Conservation (phyloP, 2,329 filamentous ascomycete genomes). For the Trichocomaceae sp. region DNA sequence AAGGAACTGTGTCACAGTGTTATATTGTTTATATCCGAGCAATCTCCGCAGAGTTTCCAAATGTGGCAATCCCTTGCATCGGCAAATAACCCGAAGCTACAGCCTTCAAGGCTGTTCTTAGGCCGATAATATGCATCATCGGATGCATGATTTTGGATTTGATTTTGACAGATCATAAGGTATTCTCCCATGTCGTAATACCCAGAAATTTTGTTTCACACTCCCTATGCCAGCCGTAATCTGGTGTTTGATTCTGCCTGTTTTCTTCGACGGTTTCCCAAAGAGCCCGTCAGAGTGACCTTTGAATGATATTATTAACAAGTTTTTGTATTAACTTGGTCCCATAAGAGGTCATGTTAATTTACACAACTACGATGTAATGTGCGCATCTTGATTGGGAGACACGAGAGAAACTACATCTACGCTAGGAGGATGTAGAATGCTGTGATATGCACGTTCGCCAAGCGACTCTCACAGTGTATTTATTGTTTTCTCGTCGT, state of each 20-base stretch:
- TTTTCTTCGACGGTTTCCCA: neutral
- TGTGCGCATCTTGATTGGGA: neutral
- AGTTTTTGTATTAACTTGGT: neutral
- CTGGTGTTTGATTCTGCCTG: neutral
- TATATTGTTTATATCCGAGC: neutral
- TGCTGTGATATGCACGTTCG: neutral
- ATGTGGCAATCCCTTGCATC: conserved; percentile 7
- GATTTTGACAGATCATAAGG: neutral
- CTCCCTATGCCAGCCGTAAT: neutral
- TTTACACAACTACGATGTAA: neutral
- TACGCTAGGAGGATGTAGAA: neutral
- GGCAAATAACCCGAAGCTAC: neutral
- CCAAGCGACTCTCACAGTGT: neutral
- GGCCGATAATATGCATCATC: neutral
- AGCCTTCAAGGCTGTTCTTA: neutral
- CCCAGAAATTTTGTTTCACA: neutral
- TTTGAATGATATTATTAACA: neutral
- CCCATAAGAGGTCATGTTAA: neutral
- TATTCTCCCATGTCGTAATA: neutral
- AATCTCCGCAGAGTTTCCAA: neutral
- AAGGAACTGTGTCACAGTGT: neutral
- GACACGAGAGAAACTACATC: too few relatives aligned
- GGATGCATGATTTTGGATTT: neutral
- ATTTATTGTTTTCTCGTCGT: neutral
- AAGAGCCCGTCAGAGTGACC: neutral